phyloP scores from a whole-genome alignment of 2,329 filamentous ascomycete genomes.

The Stagonosporopsis chrysanthemi region DNA sequence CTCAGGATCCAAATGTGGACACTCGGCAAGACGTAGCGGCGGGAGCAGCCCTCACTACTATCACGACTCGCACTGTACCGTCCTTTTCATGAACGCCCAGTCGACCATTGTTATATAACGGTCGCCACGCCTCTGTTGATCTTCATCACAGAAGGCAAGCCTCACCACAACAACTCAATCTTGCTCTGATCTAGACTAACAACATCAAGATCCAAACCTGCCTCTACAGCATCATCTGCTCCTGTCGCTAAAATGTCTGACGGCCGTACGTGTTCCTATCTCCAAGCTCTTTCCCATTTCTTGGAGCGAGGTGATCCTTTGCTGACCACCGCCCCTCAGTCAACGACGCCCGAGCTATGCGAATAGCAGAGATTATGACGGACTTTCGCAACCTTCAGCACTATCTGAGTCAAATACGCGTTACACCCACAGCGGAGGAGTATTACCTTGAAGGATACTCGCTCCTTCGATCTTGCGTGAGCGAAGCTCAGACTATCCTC shows the following conservation, averaged over 20 bases:
- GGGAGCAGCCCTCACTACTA: constrained; percentile 46
- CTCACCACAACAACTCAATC: constrained; percentile 9
- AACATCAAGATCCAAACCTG: constrained; percentile 9
- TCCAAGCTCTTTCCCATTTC: background rate
- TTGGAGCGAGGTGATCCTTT: background rate
- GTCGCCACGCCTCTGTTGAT: constrained; percentile 42
- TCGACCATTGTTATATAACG: constrained; percentile 45
- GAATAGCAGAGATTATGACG: constrained; percentile 68
- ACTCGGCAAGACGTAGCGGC: constrained; percentile 48
- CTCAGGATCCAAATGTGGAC: constrained; percentile 46
- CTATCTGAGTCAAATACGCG: constrained; percentile 64
- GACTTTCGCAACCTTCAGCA: constrained; percentile 69
- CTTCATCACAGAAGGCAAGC: constrained; percentile 30
- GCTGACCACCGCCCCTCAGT: constrained; percentile 53
- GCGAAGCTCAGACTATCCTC: constrained; percentile 63
- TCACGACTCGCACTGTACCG: constrained; percentile 41
- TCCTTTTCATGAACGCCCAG: constrained; percentile 37
- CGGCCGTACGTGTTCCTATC: constrained; percentile 58
- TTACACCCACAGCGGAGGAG: constrained; percentile 61
- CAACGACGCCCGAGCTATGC: constrained; percentile 69
- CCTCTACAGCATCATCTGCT: background rate
- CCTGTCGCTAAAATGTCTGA: constrained; percentile 58
- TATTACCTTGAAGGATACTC: constrained; percentile 66
- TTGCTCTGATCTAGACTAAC: constrained; percentile 4
- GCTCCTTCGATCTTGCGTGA: constrained; percentile 63